phyloP scores from a whole-genome alignment of 306 rosid species.

The Alnus rubra region DNA sequence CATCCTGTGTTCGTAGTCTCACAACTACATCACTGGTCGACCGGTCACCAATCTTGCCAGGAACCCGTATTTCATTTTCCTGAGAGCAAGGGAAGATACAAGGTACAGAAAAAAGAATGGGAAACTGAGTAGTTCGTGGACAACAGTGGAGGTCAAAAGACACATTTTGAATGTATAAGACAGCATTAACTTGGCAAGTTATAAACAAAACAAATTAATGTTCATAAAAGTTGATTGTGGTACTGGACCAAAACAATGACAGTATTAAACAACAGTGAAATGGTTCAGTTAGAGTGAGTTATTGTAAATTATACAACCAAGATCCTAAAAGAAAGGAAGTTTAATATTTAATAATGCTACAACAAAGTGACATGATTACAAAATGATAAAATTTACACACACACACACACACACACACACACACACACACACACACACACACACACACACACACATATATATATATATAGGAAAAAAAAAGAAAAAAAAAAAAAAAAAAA shows the following conservation, averaged over 20 bases:
- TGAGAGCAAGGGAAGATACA: conserved; percentile 31
- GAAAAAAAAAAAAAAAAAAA: not conserved
- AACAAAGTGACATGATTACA: not conserved
- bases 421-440: no score
- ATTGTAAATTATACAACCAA: not conserved
- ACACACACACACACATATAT: no score
- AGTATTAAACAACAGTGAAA: not conserved
- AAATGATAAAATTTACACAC: not conserved
- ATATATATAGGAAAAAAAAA: no score
- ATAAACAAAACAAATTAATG: not conserved
- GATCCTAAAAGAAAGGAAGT: not conserved
- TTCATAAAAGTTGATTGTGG: conserved; percentile 1
- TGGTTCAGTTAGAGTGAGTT: not conserved
- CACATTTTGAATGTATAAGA: not conserved
- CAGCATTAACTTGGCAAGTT: not conserved
- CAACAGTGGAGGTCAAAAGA: not conserved
- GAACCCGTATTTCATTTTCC: conserved; percentile 50
- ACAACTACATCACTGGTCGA: conserved; percentile 92
- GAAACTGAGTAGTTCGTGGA: not conserved
- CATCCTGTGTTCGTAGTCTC: conserved; percentile 81
- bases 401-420: no score
- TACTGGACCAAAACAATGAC: conserved; percentile 2
- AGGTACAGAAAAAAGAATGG: conserved; percentile 8
- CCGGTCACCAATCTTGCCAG: conserved; percentile 59
- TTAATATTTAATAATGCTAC: not conserved